Percentiles rank a stretch among this genome's conserved stretches.
Conservation (phyloP, 2,329 filamentous ascomycete genomes). For the Didymella segeticola region DNA sequence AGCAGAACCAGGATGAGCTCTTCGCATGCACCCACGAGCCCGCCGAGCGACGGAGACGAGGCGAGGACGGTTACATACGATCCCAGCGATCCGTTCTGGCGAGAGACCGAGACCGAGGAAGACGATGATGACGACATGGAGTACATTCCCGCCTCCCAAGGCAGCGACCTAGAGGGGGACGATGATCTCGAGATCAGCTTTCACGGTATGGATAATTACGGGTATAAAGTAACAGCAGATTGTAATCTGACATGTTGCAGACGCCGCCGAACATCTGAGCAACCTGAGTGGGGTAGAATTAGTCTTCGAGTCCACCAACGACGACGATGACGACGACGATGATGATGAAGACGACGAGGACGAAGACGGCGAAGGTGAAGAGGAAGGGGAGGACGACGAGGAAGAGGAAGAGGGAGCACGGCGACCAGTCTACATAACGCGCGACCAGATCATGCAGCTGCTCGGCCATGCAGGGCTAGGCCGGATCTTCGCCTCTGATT, state of each 20-base stretch:
- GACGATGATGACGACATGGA: slow-evolving; percentile 62
- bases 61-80: slow-evolving; percentile 40
- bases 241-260: slow-evolving; percentile 17
- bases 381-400: slow-evolving; percentile 40
- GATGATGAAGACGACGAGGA: slow-evolving; percentile 30
- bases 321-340: slow-evolving; percentile 48
- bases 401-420: slow-evolving; percentile 30
- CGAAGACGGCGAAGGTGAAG: slow-evolving; percentile 37
- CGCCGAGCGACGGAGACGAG: slow-evolving; percentile 34
- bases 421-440: slow-evolving; percentile 51
- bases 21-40: slow-evolving; percentile 29
- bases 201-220: slow-evolving; percentile 34
- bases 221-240: neutral
- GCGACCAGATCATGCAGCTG: slow-evolving; percentile 61
- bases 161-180: slow-evolving; percentile 49
- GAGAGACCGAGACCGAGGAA: slow-evolving; percentile 44
- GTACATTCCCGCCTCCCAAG: slow-evolving; percentile 54
- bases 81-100: slow-evolving; percentile 44
- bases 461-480: slow-evolving; percentile 62
- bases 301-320: slow-evolving; percentile 51
- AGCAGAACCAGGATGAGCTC: slow-evolving; percentile 32
- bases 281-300: slow-evolving; percentile 52
- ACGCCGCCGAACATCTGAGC: slow-evolving; percentile 52
- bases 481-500: slow-evolving; percentile 55
- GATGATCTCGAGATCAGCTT: slow-evolving; percentile 46